Conservation (phyloP, 495 filamentous ascomycete genomes). For the Penicillium canariense region DNA sequence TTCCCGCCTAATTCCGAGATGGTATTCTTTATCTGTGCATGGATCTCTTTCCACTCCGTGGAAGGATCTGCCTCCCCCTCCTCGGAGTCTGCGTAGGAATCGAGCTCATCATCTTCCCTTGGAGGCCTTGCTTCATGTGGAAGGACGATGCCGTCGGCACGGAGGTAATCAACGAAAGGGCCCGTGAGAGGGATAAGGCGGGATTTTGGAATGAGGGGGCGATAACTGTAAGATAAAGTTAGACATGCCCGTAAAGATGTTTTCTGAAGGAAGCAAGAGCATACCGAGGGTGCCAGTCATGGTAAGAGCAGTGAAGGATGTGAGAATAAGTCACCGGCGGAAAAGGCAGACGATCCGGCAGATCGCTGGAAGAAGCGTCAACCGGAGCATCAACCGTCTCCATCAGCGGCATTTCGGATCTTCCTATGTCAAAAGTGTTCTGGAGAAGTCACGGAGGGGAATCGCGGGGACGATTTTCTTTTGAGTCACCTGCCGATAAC, state of each 20-base stretch:
- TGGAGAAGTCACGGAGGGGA: constrained; percentile 2
- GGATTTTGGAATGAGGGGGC: constrained; percentile 76
- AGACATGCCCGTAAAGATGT: neutral
- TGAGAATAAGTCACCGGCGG: constrained; percentile 79
- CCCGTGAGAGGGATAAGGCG: constrained; percentile 72
- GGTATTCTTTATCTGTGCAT: constrained; percentile 67
- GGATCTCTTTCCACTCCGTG: constrained; percentile 64
- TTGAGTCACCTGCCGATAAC: constrained; percentile 28
- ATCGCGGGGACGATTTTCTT: constrained; percentile 25
- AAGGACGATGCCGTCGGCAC: constrained; percentile 88
- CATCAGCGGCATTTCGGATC: constrained; percentile 33
- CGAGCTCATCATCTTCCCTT: constrained; percentile 36
- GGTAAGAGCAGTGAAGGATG: constrained; percentile 91
- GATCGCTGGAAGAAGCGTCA: constrained; percentile 17
- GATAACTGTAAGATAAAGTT: constrained; percentile 56
- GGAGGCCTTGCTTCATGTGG: constrained; percentile 50
- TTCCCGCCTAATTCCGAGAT: constrained; percentile 79
- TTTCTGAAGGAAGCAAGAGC: neutral
- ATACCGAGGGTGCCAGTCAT: constrained; percentile 76
- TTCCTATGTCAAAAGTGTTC: neutral
- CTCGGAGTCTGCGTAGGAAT: constrained; percentile 39
- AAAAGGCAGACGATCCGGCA: constrained; percentile 59
- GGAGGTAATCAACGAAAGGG: constrained; percentile 81
- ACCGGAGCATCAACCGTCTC: constrained; percentile 23
- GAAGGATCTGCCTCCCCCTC: constrained; percentile 58